Evolutionary conservation across 148 eudicot species (phyloP), one percentile per base, ranked within the genome.

Genomic region (Rhododendron molle): DNA sequence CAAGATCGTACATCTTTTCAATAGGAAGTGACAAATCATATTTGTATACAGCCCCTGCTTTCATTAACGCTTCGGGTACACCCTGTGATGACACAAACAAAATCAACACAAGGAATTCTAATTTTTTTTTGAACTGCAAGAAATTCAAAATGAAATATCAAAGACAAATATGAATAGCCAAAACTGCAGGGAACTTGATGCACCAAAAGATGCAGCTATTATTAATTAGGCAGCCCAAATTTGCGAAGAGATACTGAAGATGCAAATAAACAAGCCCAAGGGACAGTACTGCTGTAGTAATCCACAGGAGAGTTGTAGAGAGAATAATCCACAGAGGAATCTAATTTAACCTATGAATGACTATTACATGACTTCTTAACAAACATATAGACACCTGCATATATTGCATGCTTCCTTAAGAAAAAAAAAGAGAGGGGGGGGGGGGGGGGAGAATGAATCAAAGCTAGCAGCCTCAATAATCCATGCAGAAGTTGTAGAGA

Each of bases 1-100:
- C 99, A 86, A 97, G 92, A 87, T 94, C 94, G 83, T 97, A 97
- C 98, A 97, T 93, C 90, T 94, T 95, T 86, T 92, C 98, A 86
- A 92, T 81, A 82, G 99, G 99, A 83, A 97, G 83, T 85, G 99
- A 97, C 88, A 97, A 89, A 90, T 97, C 99, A 86, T 97, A 97
- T 89, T 97, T 97, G 91, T 95, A 97, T n/a, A 94, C 95, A 84
- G 96, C 95, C 71, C 99, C 99, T 10, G 94, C 94, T 87, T 91
- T 95, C 98, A 92, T 91, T 87, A 97, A 78, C 76, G 98, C 99
- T 91, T 97, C 99, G 81, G 99, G 91, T 87, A 97, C 32, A 86
- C 99, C 99, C 98, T 97, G 88, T 72, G 83, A 83, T 26, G 73
- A 82, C 15, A 16, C 30, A 86, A 50, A 74, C 14, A 69, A 7